Evolutionary conservation across 345 rosid genomes (phyloP).

Genomic region (Populus ilicifolia): DNA sequence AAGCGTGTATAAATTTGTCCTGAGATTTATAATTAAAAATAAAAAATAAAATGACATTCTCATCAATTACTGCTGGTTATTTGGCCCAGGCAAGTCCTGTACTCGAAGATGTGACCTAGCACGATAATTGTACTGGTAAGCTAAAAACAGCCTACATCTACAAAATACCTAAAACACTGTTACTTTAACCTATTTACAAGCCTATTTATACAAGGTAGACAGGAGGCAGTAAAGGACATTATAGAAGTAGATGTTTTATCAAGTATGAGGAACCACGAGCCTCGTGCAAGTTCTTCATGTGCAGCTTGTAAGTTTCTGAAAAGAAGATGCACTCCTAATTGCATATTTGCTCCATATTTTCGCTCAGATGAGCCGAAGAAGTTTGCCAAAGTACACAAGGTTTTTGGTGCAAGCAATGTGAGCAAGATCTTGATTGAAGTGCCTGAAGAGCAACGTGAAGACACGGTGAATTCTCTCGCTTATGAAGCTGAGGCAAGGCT

Average conservation of each 20-base stretch:
- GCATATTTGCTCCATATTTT: slow-evolving; percentile 87
- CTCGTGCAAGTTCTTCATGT: slow-evolving; percentile 75
- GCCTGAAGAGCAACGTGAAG: slow-evolving; percentile 86
- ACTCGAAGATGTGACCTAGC: background rate
- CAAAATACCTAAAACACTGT: background rate
- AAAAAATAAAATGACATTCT: background rate
- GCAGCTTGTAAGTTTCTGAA: slow-evolving; percentile 93
- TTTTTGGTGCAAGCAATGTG: slow-evolving; percentile 93
- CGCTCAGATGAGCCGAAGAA: slow-evolving; percentile 63
- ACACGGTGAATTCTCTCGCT: slow-evolving; percentile 76
- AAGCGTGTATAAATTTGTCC: no score
- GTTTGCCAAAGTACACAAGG: slow-evolving; percentile 86
- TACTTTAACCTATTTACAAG: background rate
- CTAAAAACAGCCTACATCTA: background rate
- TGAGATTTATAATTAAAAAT: background rate
- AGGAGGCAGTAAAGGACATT: background rate
- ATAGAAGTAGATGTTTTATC: background rate
- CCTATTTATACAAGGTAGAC: background rate
- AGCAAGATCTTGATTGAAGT: slow-evolving; percentile 82
- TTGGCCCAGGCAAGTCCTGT: background rate
- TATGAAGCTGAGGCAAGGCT: slow-evolving; percentile 93
- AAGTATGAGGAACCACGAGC: slow-evolving; percentile 44
- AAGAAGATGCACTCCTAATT: slow-evolving; percentile 66
- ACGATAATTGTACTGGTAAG: background rate
- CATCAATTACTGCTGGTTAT: background rate